Percentiles rank a stretch among this genome's conserved stretches.
phyloP scores from a whole-genome alignment of 345 rosid species.

The rapeseed (Brassica napus) region Da-Ae NC_063441.1:11862001-11862500 shows the following conservation, averaged over 20 bases:
- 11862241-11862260: conserved; percentile 49
- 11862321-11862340: background rate
- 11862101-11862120: no score
- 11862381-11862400: background rate
- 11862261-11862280: conserved; percentile 58
- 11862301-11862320: background rate
- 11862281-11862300: conserved; percentile 39
- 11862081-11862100: no score
- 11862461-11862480: background rate
- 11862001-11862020: no score
- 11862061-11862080: no score
- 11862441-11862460: conserved; percentile 12
- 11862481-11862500: no score
- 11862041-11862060: no score
- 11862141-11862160: conserved; percentile 10
- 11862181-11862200: conserved; percentile 68
- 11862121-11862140: no score
- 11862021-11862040: no score
- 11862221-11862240: conserved; percentile 44
- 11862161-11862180: conserved; percentile 85
- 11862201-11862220: conserved; percentile 51
- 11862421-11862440: conserved; percentile 7
- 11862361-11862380: conserved; percentile 23
- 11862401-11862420: conserved; percentile 4
- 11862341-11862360: background rate